These are phyloP conservation scores for Mucuna pruriens DNA, from an alignment of 306 rosid species.

Conservation along the genomic window DNA sequence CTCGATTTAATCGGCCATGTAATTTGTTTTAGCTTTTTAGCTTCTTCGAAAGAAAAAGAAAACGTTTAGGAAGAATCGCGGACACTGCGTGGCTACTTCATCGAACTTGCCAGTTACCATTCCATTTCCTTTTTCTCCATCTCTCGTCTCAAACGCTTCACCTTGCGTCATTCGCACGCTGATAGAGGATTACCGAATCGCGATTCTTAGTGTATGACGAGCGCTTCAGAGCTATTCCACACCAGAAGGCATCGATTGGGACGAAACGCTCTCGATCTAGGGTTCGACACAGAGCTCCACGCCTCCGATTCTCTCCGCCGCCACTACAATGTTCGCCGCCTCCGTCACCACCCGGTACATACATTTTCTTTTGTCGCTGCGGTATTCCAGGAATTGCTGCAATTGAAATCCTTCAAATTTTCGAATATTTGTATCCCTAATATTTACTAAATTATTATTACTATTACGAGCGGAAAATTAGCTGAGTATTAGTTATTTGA, in stretches of 20 bases:
- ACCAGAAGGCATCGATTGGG: slow-evolving; percentile 76
- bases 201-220: slow-evolving; percentile 71
- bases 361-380: neutral
- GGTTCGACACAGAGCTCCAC: slow-evolving; percentile 44
- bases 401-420: neutral
- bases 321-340: slow-evolving; percentile 47
- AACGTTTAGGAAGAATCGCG: neutral
- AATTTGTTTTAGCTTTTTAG: neutral
- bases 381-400: neutral
- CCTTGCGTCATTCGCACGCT: neutral
- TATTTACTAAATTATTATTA: neutral
- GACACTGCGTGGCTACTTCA: neutral
- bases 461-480: neutral
- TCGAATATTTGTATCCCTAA: neutral
- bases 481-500: neutral
- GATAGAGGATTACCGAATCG: neutral
- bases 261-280: slow-evolving; percentile 52
- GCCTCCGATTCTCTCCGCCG: slow-evolving; percentile 58
- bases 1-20: neutral
- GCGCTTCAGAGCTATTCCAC: slow-evolving; percentile 88
- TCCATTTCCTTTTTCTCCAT: neutral
- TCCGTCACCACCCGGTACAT: slow-evolving; percentile 50
- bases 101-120: neutral
- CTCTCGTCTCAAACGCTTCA: neutral
- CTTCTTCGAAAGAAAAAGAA: neutral